A percentile compares a stretch with the other conserved stretches of the same genome.
phyloP scores from a whole-genome alignment of 768 basidiomycete species.

The Leccinum broughii region DNA sequence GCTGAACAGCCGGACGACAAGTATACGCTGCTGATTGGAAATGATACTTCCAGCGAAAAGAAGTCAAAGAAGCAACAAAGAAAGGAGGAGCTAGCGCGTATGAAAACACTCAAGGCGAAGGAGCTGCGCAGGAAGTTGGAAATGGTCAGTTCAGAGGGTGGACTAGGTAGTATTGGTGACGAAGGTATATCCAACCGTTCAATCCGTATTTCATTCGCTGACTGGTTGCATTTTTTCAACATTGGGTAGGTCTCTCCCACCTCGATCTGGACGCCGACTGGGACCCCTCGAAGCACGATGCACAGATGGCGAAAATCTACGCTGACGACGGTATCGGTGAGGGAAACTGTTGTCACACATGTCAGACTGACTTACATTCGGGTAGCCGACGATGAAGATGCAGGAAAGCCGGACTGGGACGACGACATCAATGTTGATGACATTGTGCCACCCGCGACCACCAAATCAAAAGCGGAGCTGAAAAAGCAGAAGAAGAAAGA shows the following conservation, averaged over 20 bases:
- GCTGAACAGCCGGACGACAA: constrained; percentile 66
- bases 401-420: constrained; percentile 85
- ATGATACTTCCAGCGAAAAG: constrained; percentile 65
- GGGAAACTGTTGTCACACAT: constrained; percentile 1
- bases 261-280: constrained; percentile 92
- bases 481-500: constrained; percentile 51
- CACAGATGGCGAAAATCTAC: constrained; percentile 78
- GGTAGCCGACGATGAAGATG: constrained; percentile 36
- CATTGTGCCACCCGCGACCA: constrained; percentile 43
- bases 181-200: constrained; percentile 21
- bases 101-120: constrained; percentile 83
- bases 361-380: not conserved
- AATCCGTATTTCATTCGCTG: not conserved
- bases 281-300: constrained; percentile 84
- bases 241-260: constrained; percentile 52
- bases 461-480: constrained; percentile 27
- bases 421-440: constrained; percentile 86
- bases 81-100: constrained; percentile 75
- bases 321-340: constrained; percentile 43
- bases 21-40: constrained; percentile 12
- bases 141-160: constrained; percentile 69
- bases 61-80: constrained; percentile 23
- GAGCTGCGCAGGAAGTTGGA: constrained; percentile 79
- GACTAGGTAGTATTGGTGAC: constrained; percentile 38
- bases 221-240: not conserved